A percentile compares a stretch with the other conserved stretches of the same genome.
phyloP scores from a whole-genome alignment of 495 filamentous ascomycete species.

The Penicillium paradoxum region DNA sequence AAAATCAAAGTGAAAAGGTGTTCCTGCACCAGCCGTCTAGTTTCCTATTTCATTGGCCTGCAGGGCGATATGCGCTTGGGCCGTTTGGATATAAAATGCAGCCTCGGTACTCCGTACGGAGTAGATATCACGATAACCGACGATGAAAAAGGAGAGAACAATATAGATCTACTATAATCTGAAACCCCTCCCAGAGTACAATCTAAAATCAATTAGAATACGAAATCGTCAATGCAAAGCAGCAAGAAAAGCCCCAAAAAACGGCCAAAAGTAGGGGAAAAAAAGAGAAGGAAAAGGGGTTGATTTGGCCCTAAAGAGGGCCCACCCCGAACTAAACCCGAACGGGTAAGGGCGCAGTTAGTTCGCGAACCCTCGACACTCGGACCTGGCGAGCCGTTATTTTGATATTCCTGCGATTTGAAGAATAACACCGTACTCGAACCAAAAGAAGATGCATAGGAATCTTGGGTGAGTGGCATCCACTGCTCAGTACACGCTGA shows the following conservation, averaged over 20 bases:
- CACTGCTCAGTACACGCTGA: not conserved
- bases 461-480: too few relatives aligned
- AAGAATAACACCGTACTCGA: too few relatives aligned
- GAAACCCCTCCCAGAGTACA: not conserved
- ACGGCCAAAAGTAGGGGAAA: too few relatives aligned
- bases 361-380: not conserved
- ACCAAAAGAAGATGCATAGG: too few relatives aligned
- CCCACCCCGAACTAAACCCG: not conserved
- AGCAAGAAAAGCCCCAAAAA: not conserved
- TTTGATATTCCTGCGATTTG: not conserved
- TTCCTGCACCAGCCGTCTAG: not conserved
- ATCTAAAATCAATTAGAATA: not conserved
- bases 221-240: not conserved
- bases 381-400: not conserved
- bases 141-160: not conserved
- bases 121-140: not conserved
- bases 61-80: slow-evolving; percentile 4
- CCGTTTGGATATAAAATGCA: not conserved
- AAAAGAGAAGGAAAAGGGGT: slow-evolving; percentile 2
- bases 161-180: not conserved
- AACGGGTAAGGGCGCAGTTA: not conserved
- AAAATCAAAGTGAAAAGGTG: not conserved
- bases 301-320: not conserved
- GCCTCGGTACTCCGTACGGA: not conserved
- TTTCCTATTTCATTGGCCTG: slow-evolving; percentile 4